phyloP scores from a whole-genome alignment of 208 protist genomes.

The Wallacemonas sp. region DNA sequence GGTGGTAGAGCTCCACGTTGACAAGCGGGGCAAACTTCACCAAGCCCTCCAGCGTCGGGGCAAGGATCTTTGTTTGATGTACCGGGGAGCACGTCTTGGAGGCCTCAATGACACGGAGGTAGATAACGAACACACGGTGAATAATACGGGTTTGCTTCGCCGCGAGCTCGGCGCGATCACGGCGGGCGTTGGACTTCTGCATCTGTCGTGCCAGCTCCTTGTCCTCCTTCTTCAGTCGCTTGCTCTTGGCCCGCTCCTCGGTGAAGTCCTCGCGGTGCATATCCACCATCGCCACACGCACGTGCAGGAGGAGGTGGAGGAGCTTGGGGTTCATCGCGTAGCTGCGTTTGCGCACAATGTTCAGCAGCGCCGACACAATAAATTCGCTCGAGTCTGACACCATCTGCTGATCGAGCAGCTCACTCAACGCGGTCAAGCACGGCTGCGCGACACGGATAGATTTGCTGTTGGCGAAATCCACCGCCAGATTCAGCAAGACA shows the following conservation, averaged over 20 bases:
- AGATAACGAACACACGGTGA: slow-evolving; percentile 91
- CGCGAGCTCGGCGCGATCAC: slow-evolving; percentile 82
- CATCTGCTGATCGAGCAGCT: slow-evolving; percentile 86
- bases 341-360: slow-evolving; percentile 89
- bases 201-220: slow-evolving; percentile 91
- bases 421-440: slow-evolving; percentile 66
- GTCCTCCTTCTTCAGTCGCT: slow-evolving; percentile 89
- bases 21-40: slow-evolving; percentile 92
- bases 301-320: slow-evolving; percentile 83
- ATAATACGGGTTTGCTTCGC: slow-evolving; percentile 88
- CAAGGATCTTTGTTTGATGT: slow-evolving; percentile 89
- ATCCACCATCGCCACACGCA: slow-evolving; percentile 92
- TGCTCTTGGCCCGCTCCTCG: slow-evolving; percentile 92
- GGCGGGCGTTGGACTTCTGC: slow-evolving; percentile 90
- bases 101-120: slow-evolving; percentile 87
- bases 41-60: slow-evolving; percentile 84
- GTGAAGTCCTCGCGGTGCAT: slow-evolving; percentile 87
- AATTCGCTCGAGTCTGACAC: slow-evolving; percentile 85
- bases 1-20: slow-evolving; percentile 89
- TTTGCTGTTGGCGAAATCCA: slow-evolving; percentile 90
- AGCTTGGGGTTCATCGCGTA: slow-evolving; percentile 93
- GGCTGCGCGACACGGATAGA: slow-evolving; percentile 88
- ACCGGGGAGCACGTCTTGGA: slow-evolving; percentile 78
- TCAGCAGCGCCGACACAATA: slow-evolving; percentile 74
- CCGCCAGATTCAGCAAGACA: slow-evolving; percentile 68